Conservation (phyloP, 768 basidiomycete genomes). For the Calocybe cyanea region DNA sequence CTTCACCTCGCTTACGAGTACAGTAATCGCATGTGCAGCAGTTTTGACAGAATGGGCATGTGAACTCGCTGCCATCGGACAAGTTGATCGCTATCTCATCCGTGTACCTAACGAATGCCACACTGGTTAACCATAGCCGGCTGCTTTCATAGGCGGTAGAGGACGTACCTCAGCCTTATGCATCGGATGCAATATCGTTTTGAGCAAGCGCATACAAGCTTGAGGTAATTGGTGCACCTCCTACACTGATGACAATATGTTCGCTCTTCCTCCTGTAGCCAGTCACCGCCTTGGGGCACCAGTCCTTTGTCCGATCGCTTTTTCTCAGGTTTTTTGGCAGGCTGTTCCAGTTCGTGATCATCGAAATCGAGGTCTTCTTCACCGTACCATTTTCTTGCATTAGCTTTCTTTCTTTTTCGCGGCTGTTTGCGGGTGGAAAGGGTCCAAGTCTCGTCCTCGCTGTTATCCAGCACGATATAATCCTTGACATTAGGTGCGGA, state of each 20-base stretch:
- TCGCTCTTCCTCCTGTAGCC: constrained; percentile 5
- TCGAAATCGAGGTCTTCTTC: neutral
- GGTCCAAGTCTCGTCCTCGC: too few species aligned
- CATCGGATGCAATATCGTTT: constrained; percentile 20
- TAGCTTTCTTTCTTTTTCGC: neutral
- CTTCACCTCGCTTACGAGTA: constrained; percentile 40
- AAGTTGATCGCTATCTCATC: constrained; percentile 18
- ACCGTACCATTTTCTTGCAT: neutral
- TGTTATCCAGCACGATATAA: too few species aligned
- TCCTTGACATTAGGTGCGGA: too few species aligned
- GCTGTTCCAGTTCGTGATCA: neutral
- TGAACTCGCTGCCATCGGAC: constrained; percentile 19
- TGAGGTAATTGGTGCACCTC: neutral
- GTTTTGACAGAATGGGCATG: constrained; percentile 42
- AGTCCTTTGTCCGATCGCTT: neutral
- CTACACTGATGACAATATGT: constrained; percentile 24
- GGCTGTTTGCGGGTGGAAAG: too few species aligned
- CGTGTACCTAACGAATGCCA: constrained; percentile 22
- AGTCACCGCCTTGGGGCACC: neutral
- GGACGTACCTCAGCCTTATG: constrained; percentile 14
- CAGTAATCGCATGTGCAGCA: constrained; percentile 50
- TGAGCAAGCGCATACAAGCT: constrained; percentile 10
- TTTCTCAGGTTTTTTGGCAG: neutral
- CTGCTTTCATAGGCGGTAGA: constrained; percentile 2
- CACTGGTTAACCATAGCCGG: neutral